Evolutionary conservation across 164 flowering plant genomes (phyloP).

Genomic region (Annona squamosa): DNA sequence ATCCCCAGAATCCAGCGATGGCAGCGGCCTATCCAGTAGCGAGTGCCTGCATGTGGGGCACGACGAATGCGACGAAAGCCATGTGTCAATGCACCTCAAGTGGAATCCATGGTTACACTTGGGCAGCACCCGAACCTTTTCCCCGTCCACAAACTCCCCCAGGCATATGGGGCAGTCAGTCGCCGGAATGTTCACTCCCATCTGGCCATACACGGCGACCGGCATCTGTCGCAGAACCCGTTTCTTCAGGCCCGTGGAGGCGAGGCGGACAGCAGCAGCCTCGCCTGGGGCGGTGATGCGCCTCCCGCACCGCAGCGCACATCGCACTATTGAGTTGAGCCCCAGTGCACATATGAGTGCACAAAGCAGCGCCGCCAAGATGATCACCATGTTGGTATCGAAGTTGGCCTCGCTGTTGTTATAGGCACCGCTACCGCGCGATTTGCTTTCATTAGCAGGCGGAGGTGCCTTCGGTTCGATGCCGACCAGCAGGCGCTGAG

Average conservation of each 20-base stretch:
- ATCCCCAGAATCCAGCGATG: constrained; percentile 4
- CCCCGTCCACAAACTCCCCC: constrained; percentile 61
- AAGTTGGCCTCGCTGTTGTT: constrained; percentile 32
- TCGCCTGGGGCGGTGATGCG: constrained; percentile 28
- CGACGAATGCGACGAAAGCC: constrained; percentile 64
- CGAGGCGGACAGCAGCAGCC: constrained; percentile 23
- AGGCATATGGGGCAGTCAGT: constrained; percentile 75
- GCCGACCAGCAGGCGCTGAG: constrained; percentile 16
- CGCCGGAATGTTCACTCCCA: constrained; percentile 25
- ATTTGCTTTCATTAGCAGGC: constrained; percentile 10
- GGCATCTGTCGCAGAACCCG: constrained; percentile 43
- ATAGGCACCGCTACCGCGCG: constrained; percentile 15
- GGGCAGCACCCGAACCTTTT: constrained; percentile 59
- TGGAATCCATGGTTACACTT: constrained; percentile 66
- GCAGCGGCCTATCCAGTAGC: constrained; percentile 23
- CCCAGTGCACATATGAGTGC: constrained; percentile 65
- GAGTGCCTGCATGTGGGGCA: constrained; percentile 70
- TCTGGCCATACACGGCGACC: constrained; percentile 42
- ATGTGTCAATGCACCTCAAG: constrained; percentile 59
- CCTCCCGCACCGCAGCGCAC: constrained; percentile 43
- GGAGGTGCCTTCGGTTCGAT: background rate
- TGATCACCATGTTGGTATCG: constrained; percentile 79
- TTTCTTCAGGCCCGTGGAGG: constrained; percentile 51
- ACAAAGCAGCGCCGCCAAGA: constrained; percentile 57
- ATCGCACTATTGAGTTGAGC: constrained; percentile 53